Evolutionary conservation across 176 grass and related monocot genomes (phyloP).

Genomic region (Oryza rufipogon): DNA sequence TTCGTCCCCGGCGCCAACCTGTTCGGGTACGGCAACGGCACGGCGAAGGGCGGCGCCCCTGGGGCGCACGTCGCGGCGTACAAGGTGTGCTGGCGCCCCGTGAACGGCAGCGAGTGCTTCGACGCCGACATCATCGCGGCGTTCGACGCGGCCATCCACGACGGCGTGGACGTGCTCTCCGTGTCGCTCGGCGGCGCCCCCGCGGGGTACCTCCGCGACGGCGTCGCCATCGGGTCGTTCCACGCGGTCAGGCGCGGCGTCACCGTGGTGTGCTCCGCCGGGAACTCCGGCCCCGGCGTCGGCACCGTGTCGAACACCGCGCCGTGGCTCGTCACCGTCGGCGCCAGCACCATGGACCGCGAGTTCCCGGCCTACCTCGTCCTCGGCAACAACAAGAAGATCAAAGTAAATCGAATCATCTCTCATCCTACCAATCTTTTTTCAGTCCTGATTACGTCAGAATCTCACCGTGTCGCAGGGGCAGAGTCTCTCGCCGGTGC

Average conservation of each 20-base stretch:
- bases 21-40: conserved; percentile 85
- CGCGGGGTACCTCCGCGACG: conserved; percentile 63
- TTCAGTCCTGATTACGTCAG: neutral
- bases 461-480: conserved; percentile 45
- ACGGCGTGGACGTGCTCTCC: conserved; percentile 85
- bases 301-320: conserved; percentile 83
- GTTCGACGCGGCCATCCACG: conserved; percentile 83
- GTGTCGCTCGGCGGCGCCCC: conserved; percentile 75
- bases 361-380: conserved; percentile 70
- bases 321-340: conserved; percentile 87
- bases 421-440: neutral
- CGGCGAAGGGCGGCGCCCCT: conserved; percentile 78
- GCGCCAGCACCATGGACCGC: conserved; percentile 81
- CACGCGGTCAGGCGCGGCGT: conserved; percentile 76
- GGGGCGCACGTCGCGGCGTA: conserved; percentile 69
- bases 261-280: conserved; percentile 70
- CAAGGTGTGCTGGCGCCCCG: conserved; percentile 94
- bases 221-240: conserved; percentile 83
- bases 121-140: conserved; percentile 88
- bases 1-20: conserved; percentile 63
- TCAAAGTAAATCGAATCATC: conserved; percentile 49
- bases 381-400: conserved; percentile 54
- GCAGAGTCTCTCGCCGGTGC: conserved; percentile 64
- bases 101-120: conserved; percentile 87
- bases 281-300: conserved; percentile 63